phyloP scores from a whole-genome alignment of 208 protist species.

The Trypanosoma grayi region DNA sequence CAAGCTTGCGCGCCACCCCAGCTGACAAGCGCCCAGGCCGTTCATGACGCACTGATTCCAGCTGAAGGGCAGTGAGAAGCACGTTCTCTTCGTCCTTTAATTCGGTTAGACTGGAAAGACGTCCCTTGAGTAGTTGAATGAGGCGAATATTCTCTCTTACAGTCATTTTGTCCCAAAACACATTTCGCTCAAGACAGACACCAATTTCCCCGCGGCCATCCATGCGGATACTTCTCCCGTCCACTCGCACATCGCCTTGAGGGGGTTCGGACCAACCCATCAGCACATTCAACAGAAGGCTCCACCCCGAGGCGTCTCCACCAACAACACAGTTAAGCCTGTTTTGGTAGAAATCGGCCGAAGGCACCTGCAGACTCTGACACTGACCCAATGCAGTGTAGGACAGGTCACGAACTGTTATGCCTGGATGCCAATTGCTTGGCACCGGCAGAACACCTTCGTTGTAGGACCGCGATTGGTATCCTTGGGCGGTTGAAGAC shows the following conservation, averaged over 20 bases:
- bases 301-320: slow-evolving; percentile 7
- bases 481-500: background rate
- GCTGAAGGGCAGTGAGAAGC: slow-evolving; percentile 21
- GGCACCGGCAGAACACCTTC: background rate
- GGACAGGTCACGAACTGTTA: slow-evolving; percentile 8
- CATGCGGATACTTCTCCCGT: slow-evolving; percentile 5
- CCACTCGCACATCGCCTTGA: slow-evolving; percentile 3
- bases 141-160: slow-evolving; percentile 70
- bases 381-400: background rate
- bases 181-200: slow-evolving; percentile 77
- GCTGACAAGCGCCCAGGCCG: slow-evolving; percentile 10
- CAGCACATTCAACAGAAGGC: slow-evolving; percentile 12
- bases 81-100: slow-evolving; percentile 3
- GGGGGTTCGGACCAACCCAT: slow-evolving; percentile 5
- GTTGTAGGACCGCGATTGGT: background rate
- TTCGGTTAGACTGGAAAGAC: slow-evolving; percentile 3
- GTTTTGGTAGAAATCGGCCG: slow-evolving; percentile 19
- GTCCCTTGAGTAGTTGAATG: slow-evolving; percentile 60
- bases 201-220: slow-evolving; percentile 37
- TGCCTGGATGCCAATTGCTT: slow-evolving; percentile 5
- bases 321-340: slow-evolving; percentile 27
- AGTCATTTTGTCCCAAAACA: slow-evolving; percentile 78
- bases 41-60: slow-evolving; percentile 17
- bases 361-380: background rate
- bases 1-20: slow-evolving; percentile 34